Evolutionary conservation across 2,329 filamentous ascomycete species (phyloP), one percentile per base, ranked within the genome.

Genomic region (Dactylellina drechsleri): DNA sequence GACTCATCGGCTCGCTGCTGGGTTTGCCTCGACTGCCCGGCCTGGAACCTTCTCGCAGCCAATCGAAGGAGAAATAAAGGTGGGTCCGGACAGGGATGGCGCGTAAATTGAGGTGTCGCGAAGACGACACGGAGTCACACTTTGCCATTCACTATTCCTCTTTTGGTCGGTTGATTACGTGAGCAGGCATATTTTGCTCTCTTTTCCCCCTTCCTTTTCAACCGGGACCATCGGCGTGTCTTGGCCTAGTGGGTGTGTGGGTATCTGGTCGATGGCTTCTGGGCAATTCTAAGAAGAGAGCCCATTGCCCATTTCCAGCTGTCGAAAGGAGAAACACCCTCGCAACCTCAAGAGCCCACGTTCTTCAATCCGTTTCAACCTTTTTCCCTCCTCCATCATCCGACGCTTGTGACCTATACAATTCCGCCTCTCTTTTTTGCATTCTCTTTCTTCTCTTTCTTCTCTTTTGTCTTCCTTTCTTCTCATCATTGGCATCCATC

Each of bases 71-170:
- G 12, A 8, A 8, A 13, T 6, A 7, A 18, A n/a, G 26, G 31
- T 23, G 45, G 59, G 47, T 4, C 7, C 20, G 43, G 8, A 7
- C 61, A 56, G 50, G 60, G 61, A 56, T 65, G 45, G 62, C 70
- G 62, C 70, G 68, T 74, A 66, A 52, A 66, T 52, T 53, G 26
- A 16, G 28, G 31, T 56, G 64, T 64, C 71, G 71, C 71, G 71
- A 68, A 67, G 18, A 16, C 13, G n/a, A 68, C 65, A 60, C 65
- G 54, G 60, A 43, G 64, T 75, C 71, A 75, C 71, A 68, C 53
- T 68, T 68, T 68, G 23, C 8, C 71, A 26, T 53, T 45, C 52
- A 28, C 53, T 18, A 58, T 52, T 40, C 64, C 64, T 54, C 40
- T 67, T 68, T 62, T 26, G 23, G 20, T 1, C 28, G 8, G 28